Evolutionary conservation across 352 stramenopile genomes (phyloP).

Genomic region (Aphanomyces euteiches): DNA sequence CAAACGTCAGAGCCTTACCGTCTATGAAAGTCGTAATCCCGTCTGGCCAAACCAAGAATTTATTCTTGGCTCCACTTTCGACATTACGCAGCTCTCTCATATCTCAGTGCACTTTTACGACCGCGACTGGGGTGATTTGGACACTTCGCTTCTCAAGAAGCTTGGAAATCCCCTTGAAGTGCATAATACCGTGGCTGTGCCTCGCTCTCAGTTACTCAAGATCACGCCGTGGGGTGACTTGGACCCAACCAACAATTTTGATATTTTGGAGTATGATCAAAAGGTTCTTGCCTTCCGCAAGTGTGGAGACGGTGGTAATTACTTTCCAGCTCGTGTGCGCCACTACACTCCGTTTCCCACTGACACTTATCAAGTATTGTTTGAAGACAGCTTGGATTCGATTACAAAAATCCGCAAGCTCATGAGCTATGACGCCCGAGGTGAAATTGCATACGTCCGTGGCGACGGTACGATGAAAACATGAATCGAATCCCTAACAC

Average conservation of each 20-base stretch:
- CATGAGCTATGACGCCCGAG: slow-evolving; percentile 56
- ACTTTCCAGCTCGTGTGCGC: slow-evolving; percentile 52
- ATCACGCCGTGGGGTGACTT: slow-evolving; percentile 48
- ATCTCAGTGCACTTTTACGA: slow-evolving; percentile 68
- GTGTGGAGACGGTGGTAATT: slow-evolving; percentile 51
- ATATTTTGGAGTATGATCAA: slow-evolving; percentile 56
- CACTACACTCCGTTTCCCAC: slow-evolving; percentile 48
- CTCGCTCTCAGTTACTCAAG: slow-evolving; percentile 52
- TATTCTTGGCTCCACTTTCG: slow-evolving; percentile 53
- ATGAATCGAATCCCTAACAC: too few relatives aligned
- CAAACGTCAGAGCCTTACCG: slow-evolving; percentile 56
- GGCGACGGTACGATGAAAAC: slow-evolving; percentile 35
- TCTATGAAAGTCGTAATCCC: slow-evolving; percentile 58
- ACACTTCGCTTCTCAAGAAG: slow-evolving; percentile 34
- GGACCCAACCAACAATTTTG: slow-evolving; percentile 42
- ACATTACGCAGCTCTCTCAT: slow-evolving; percentile 51
- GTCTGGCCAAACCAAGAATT: slow-evolving; percentile 63
- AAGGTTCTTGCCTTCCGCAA: slow-evolving; percentile 60
- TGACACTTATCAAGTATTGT: slow-evolving; percentile 52
- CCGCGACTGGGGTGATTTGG: slow-evolving; percentile 45
- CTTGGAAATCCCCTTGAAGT: slow-evolving; percentile 44
- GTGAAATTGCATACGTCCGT: slow-evolving; percentile 47
- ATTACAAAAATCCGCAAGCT: slow-evolving; percentile 59
- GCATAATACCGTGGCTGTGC: slow-evolving; percentile 37
- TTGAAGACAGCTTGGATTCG: slow-evolving; percentile 52